Conservation (phyloP, 2,329 filamentous ascomycete species). For the Raffaelea deltoideospora region DNA sequence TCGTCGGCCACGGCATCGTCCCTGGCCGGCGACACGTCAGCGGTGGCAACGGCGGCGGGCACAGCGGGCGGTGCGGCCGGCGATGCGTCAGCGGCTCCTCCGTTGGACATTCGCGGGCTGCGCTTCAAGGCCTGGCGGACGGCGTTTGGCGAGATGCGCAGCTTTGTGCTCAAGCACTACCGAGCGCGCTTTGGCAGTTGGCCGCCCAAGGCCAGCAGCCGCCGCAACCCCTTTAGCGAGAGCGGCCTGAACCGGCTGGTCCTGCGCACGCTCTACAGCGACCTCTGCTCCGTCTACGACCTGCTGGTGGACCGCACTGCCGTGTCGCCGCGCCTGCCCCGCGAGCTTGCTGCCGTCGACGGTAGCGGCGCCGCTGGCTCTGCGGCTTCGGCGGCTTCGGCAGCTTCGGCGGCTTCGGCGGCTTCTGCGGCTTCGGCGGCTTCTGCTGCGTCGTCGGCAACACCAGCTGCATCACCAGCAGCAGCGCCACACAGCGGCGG, state of each 20-base stretch:
- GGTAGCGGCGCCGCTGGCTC: background rate
- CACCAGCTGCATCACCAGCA: too few species aligned
- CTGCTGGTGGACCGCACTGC: constrained; percentile 66
- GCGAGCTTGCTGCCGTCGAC: too few species aligned
- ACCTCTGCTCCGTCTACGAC: constrained; percentile 79
- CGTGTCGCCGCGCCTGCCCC: constrained; percentile 64
- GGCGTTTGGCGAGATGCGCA: constrained; percentile 59
- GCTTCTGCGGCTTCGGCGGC: constrained; percentile 4
- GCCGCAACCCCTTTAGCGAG: constrained; percentile 81
- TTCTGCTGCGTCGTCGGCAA: background rate
- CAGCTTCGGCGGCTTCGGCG: constrained; percentile 12
- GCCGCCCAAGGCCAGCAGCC: constrained; percentile 82
- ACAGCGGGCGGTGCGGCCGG: too few species aligned
- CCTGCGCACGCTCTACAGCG: constrained; percentile 66
- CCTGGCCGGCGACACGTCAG: constrained; percentile 52
- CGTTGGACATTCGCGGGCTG: constrained; percentile 66
- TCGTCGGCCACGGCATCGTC: too few species aligned
- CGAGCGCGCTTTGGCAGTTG: constrained; percentile 49
- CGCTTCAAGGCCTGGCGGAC: constrained; percentile 74
- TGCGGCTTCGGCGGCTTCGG: constrained; percentile 3
- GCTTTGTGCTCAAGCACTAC: constrained; percentile 55
- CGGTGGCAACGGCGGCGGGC: too few species aligned
- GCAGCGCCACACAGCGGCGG: constrained; percentile 22
- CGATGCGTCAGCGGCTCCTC: too few species aligned
- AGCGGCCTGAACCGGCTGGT: constrained; percentile 77